These are phyloP conservation scores for Deuterostichococcus epilithicus DNA, from an alignment of 139 green algal genomes.

Conservation along the genomic window DNA sequence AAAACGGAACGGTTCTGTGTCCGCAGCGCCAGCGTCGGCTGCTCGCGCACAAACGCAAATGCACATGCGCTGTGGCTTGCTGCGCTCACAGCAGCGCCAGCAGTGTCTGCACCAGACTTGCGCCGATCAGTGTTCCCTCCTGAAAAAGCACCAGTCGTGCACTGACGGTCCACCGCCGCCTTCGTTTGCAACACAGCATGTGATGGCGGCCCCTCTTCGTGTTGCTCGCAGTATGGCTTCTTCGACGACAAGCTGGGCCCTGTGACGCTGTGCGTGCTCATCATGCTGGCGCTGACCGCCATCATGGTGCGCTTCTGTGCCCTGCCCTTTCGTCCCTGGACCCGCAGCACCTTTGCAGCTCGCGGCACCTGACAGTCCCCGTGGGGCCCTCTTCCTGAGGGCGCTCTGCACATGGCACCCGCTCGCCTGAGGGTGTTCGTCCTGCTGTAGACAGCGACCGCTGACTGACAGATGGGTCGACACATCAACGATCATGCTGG, in stretches of 20 bases:
- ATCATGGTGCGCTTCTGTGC: constrained; percentile 56
- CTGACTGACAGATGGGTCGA: too few relatives aligned
- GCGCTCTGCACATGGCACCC: too few relatives aligned
- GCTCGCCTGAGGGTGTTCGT: too few relatives aligned
- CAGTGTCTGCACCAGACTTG: not conserved
- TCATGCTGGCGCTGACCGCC: constrained; percentile 53
- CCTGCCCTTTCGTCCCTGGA: too few relatives aligned
- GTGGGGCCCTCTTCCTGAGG: too few relatives aligned
- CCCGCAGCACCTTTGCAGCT: too few relatives aligned
- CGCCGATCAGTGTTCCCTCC: not conserved
- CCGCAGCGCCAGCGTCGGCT: not conserved
- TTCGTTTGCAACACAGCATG: not conserved
- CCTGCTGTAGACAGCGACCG: too few relatives aligned
- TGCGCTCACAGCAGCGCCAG: not conserved
- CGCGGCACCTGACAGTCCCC: too few relatives aligned
- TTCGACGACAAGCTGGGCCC: constrained; percentile 77
- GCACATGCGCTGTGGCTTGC: not conserved
- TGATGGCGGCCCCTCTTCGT: not conserved
- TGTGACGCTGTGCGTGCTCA: constrained; percentile 54
- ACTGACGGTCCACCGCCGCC: too few relatives aligned
- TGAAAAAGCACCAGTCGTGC: not conserved
- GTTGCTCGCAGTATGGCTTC: constrained; percentile 64
- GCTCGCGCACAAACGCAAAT: not conserved
- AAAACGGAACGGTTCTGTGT: not conserved
- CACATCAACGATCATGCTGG: too few relatives aligned